Conservation (phyloP, 2,329 filamentous ascomycete genomes). For the Nigrospora sphaerica region DNA sequence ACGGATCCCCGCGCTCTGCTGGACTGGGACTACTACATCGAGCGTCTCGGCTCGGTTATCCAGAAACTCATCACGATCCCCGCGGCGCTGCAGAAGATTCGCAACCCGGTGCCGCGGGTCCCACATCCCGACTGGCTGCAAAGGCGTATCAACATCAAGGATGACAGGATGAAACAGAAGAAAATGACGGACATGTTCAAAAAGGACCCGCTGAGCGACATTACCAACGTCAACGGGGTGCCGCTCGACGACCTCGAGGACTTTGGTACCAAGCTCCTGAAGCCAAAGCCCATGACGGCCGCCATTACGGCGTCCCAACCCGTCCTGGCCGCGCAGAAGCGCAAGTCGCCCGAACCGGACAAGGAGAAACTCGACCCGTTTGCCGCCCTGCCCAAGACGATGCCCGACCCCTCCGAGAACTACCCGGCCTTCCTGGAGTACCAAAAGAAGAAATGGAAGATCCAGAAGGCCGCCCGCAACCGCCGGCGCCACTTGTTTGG, state of each 20-base stretch:
- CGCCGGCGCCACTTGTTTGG: constrained; percentile 89
- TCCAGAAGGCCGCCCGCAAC: constrained; percentile 84
- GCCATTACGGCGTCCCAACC: constrained; percentile 50
- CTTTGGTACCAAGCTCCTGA: constrained; percentile 62
- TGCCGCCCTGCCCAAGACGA: constrained; percentile 70
- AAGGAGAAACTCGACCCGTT: constrained; percentile 67
- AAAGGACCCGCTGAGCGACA: constrained; percentile 66
- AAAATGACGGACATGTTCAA: constrained; percentile 92
- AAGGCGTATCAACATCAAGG: constrained; percentile 85
- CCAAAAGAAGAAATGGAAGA: constrained; percentile 98
- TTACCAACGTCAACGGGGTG: constrained; percentile 55
- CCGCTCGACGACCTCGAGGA: constrained; percentile 70
- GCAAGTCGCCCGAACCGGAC: constrained; percentile 64
- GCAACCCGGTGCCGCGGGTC: constrained; percentile 90
- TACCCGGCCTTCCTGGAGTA: constrained; percentile 86
- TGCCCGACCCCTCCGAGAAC: constrained; percentile 80
- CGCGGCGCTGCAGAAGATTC: constrained; percentile 87
- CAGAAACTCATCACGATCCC: constrained; percentile 99
- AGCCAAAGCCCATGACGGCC: constrained; percentile 52
- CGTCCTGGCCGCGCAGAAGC: constrained; percentile 50
- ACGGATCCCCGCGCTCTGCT: constrained; percentile 86
- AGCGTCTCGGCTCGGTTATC: constrained; percentile 92
- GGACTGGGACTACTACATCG: constrained; percentile 96
- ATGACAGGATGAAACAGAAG: constrained; percentile 96
- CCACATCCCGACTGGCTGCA: constrained; percentile 96